A percentile compares a stretch with the other conserved stretches of the same genome.
These are phyloP conservation scores for Phyllosticta paracitricarpa DNA, from an alignment of 2,329 filamentous ascomycete species.

Conservation along the genomic window DNA sequence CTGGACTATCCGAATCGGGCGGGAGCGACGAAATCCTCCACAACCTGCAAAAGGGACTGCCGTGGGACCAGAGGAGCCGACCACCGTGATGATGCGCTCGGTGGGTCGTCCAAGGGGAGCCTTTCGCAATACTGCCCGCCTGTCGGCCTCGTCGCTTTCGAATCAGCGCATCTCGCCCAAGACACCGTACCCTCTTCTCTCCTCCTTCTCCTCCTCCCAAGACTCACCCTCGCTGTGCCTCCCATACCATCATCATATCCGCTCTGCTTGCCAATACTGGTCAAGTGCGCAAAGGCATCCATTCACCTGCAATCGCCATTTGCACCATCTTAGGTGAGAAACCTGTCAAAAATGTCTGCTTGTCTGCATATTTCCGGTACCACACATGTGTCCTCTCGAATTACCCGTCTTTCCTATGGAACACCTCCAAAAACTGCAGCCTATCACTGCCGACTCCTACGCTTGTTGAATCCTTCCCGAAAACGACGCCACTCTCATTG, in stretches of 20 bases:
- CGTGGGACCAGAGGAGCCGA: not conserved
- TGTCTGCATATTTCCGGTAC: not conserved
- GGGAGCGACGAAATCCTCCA: slow-evolving; percentile 10
- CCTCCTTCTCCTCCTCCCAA: not conserved
- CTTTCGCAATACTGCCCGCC: not conserved
- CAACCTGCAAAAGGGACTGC: not conserved
- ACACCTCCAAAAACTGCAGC: not conserved
- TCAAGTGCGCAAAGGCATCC: not conserved
- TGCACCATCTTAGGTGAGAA: not conserved
- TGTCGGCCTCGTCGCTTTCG: not conserved
- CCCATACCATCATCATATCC: not conserved
- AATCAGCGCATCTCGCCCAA: not conserved
- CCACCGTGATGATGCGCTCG: not conserved
- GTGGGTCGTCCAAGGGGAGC: not conserved
- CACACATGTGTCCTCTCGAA: not conserved
- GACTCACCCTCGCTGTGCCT: not conserved
- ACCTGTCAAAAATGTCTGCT: not conserved
- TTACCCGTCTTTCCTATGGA: not conserved
- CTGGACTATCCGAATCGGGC: slow-evolving; percentile 5
- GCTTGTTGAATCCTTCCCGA: not conserved
- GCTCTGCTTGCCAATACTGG: not conserved
- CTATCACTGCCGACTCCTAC: not conserved
- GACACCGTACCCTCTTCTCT: not conserved
- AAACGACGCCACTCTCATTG: not conserved
- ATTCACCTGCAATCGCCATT: not conserved